Evolutionary conservation across 257 asterid species (phyloP), one percentile per base, ranked within the genome.

Genomic region (Fraxinus quadrangulata): DNA sequence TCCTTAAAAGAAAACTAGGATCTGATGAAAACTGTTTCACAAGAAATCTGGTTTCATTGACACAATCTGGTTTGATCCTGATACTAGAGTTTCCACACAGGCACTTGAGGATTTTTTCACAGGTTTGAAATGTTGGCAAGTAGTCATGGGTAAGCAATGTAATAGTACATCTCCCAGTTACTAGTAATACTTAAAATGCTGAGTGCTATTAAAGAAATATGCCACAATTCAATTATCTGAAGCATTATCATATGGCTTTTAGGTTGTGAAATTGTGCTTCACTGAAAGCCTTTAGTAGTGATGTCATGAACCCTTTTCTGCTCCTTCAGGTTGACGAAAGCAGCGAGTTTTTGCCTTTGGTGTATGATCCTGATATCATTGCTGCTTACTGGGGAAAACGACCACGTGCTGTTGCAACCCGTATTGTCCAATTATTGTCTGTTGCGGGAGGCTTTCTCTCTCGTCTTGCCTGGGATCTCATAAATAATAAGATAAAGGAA

Each of bases 371-470:
- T 45, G 89, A 86, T 56, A 92, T 70, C 36, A 96, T 96, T 76
- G 74, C 97, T 78, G 92, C 91, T 67, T 96, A 96, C 83, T 96
- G 99, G 99, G 97, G 99, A 8, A 96, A 96, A 86, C 84, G 99
- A 59, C 98, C 98, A 26, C 91, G 96, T 74, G 92, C 99, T 82
- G 97, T 96, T 83, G 96, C 99, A 2, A 92, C 98, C 71, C 96
- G 99, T 81, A 82, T 92, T 83, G 91, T 92, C 74, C 99, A 96
- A 87, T 81, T 96, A 72, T n/a, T 84, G 73, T 90, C 97, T 69
- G 99, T 93, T 74, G 97, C 99, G 74, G 99, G 99, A 78, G 99
- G 99, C 42, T 96, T 96, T 87, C 92, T 96, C 78, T 96, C 98
- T 70, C 95, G 94, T 74, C 87, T 96, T 76, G 84, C 80, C 68